Conservation (phyloP, 73 alveolate species). For the Halteria grandinella region DNA sequence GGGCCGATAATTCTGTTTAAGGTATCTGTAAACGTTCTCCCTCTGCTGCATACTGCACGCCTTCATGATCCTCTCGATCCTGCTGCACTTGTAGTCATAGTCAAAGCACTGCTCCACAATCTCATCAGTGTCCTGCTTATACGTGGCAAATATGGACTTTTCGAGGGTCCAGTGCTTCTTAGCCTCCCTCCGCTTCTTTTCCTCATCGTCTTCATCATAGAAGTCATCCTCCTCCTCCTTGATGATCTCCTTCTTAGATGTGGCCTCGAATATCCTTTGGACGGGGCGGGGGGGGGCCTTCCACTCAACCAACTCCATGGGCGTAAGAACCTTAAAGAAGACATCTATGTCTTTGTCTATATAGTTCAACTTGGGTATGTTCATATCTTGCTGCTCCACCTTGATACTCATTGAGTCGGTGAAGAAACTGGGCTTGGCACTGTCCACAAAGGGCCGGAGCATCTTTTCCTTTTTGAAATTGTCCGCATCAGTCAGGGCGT, state of each 20-base stretch:
- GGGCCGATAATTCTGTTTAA: slow-evolving; percentile 16
- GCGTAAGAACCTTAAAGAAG: neutral
- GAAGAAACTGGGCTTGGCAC: neutral
- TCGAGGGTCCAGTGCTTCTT: slow-evolving; percentile 55
- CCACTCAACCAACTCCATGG: too few species aligned
- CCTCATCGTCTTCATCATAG: neutral
- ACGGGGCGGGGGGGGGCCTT: too few species aligned
- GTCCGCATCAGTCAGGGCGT: neutral
- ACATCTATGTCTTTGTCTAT: neutral
- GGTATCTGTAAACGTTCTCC: slow-evolving; percentile 15
- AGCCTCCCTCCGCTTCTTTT: slow-evolving; percentile 3
- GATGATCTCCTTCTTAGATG: neutral
- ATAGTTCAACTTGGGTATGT: slow-evolving; percentile 10
- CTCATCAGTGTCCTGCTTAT: slow-evolving; percentile 56
- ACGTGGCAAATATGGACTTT: slow-evolving; percentile 57
- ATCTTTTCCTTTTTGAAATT: neutral
- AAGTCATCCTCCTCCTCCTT: neutral
- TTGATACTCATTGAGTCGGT: neutral
- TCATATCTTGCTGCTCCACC: neutral
- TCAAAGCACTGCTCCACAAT: slow-evolving; percentile 55
- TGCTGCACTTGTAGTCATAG: slow-evolving; percentile 66
- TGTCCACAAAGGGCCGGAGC: neutral
- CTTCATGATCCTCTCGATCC: slow-evolving; percentile 39
- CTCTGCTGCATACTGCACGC: slow-evolving; percentile 51
- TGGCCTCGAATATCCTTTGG: too few species aligned